A percentile compares a stretch with the other conserved stretches of the same genome.
These are phyloP conservation scores for Candida sanyiensis DNA, from an alignment of 805 yeast genomes.

Conservation along the genomic window DNA sequence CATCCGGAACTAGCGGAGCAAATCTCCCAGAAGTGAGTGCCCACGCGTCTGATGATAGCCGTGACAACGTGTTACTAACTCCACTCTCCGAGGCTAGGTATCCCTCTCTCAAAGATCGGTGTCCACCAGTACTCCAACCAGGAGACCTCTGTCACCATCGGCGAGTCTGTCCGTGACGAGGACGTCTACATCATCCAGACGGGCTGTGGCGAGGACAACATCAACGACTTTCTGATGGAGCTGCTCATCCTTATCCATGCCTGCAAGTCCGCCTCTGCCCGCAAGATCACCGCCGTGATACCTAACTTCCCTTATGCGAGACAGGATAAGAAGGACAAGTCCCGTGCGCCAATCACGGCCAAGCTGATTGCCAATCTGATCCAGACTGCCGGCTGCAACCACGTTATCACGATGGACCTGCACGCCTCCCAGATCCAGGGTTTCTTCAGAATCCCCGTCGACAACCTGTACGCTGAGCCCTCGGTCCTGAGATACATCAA, in stretches of 20 bases:
- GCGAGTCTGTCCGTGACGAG: constrained; percentile 86
- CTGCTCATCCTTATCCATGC: constrained; percentile 87
- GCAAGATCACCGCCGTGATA: constrained; percentile 88
- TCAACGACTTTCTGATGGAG: constrained; percentile 86
- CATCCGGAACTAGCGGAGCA: constrained; percentile 78
- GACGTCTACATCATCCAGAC: constrained; percentile 83
- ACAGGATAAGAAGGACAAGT: constrained; percentile 94
- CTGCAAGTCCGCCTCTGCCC: constrained; percentile 91
- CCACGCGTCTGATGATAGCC: too few relatives aligned
- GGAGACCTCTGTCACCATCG: constrained; percentile 84
- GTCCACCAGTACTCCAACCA: constrained; percentile 82
- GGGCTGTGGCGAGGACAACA: constrained; percentile 66
- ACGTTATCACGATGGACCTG: constrained; percentile 92
- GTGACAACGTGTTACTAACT: constrained; percentile 1
- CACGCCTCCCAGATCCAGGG: constrained; percentile 99
- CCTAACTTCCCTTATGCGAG: constrained; percentile 97
- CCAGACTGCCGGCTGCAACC: constrained; percentile 92
- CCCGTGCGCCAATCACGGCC: constrained; percentile 95
- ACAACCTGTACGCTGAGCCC: constrained; percentile 93
- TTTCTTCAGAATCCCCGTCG: constrained; percentile 91
- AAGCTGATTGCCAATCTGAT: constrained; percentile 87
- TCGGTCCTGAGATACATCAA: constrained; percentile 76
- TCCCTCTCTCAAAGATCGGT: constrained; percentile 66
- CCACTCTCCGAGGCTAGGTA: constrained; percentile 40
- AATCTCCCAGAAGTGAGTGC: constrained; percentile 45